Percentiles rank a stretch among this genome's conserved stretches.
These are phyloP conservation scores for Scalesia atractyloides DNA, from an alignment of 129 eudicot species.

Conservation along the genomic window DNA sequence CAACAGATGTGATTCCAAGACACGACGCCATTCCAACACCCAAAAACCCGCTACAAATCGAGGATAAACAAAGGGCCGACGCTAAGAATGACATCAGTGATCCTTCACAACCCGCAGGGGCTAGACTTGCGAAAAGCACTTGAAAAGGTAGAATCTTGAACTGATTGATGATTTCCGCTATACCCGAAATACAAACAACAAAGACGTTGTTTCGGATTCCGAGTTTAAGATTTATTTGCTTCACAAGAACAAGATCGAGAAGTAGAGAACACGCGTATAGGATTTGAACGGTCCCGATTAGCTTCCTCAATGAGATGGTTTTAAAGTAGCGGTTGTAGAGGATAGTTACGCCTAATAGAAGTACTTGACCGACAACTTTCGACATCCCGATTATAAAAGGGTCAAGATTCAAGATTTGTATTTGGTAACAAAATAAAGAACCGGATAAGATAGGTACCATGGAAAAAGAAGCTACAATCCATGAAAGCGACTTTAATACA, in stretches of 20 bases:
- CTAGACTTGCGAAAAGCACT: constrained; percentile 80
- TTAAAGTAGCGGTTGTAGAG: constrained; percentile 68
- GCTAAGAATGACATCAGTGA: constrained; percentile 90
- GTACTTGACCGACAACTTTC: constrained; percentile 67
- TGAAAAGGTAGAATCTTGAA: constrained; percentile 85
- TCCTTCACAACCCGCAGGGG: constrained; percentile 88
- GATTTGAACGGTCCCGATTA: constrained; percentile 51
- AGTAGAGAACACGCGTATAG: constrained; percentile 66
- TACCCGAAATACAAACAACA: constrained; percentile 78
- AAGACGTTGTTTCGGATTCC: constrained; percentile 72
- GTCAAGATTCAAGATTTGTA: constrained; percentile 72
- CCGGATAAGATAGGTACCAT: constrained; percentile 77
- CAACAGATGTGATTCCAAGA: constrained; percentile 69
- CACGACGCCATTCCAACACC: constrained; percentile 88
- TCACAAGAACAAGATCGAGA: constrained; percentile 75
- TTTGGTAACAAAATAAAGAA: constrained; percentile 91
- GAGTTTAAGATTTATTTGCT: constrained; percentile 57
- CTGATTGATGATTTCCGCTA: constrained; percentile 73
- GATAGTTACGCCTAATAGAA: constrained; percentile 57
- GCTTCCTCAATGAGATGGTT: constrained; percentile 60
- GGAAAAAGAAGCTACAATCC: constrained; percentile 71
- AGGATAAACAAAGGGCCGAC: constrained; percentile 77
- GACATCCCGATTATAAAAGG: constrained; percentile 82
- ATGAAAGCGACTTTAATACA: constrained; percentile 54
- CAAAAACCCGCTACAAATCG: constrained; percentile 77